Base-by-base conservation (phyloP, 2,329 filamentous ascomycete genomes). In the Penicillium sp. region DNA sequence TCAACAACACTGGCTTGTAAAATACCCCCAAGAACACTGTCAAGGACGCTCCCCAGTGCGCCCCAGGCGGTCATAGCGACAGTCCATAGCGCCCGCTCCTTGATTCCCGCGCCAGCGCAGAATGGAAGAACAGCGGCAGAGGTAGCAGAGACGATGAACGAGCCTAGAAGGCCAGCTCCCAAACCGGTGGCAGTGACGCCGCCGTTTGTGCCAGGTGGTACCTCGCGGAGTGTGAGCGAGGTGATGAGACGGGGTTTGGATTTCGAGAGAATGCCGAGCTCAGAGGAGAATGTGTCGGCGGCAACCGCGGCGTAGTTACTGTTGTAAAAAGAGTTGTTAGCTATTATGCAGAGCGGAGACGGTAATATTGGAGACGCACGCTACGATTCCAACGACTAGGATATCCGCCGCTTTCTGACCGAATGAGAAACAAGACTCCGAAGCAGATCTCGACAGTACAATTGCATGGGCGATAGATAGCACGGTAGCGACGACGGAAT, bases 261-360 rank as follows among this genome's bases (percentile, higher is more conserved):
- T 55, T 81, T 84, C 6, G 92, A 89, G 11, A 99, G 81, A 53
- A 99, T 99, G 13, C 94, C 94, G 18, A 99, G 86, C 77, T 99
- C 94, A 10, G 92, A 96, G 54, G 90, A 92, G 71, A 97, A 94
- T 0, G 94, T 99, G 72, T 99, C 94, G 47, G 93, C 91, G 18
- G 91, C 86, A 9, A 96, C 92, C 46, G 91, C 90, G 24, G 92
- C 93, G 68, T 99, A 99, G 76, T 96, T 93, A 40, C 74, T 77
- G 52, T 39, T 4, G 22, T 29, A 9, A 22, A 8, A 5, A 43
- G 9, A 21, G 36, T 18, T 43, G 44, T 27, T 42, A 38, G 22
- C 29, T 14, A 11, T 5, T 3, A 22, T 24, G 4, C 11, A 48
- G 32, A 9, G n/a, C n/a, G n/a, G n/a, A n/a, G n/a, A 18, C 58